These are phyloP conservation scores for Amanita phalloides DNA, from an alignment of 768 basidiomycete species.

Conservation along the genomic window DNA sequence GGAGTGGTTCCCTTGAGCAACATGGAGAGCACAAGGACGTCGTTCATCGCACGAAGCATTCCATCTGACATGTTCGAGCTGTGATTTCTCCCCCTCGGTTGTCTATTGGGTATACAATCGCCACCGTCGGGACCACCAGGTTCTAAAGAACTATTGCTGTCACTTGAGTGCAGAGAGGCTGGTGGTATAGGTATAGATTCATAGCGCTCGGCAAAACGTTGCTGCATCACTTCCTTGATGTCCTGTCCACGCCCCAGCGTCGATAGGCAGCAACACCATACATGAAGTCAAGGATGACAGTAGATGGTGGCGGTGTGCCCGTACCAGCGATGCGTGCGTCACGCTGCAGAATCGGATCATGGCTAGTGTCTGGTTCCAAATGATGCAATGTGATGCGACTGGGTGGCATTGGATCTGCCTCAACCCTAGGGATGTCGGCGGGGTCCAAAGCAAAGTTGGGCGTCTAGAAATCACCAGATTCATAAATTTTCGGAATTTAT, in stretches of 20 bases:
- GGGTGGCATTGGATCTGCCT: too few species aligned
- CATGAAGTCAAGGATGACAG: slow-evolving; percentile 2
- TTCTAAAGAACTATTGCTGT: not conserved
- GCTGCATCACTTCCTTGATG: slow-evolving; percentile 8
- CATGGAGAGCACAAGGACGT: too few species aligned
- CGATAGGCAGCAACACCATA: slow-evolving; percentile 11
- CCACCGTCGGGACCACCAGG: not conserved
- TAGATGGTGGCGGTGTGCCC: not conserved
- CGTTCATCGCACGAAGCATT: not conserved
- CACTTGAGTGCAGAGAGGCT: not conserved
- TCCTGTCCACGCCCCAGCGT: slow-evolving; percentile 8
- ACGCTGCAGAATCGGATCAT: not conserved
- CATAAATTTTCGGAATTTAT: too few species aligned
- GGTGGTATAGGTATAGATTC: not conserved
- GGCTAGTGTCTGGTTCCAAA: not conserved
- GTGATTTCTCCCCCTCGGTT: not conserved
- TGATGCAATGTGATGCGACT: too few species aligned
- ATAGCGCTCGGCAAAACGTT: not conserved
- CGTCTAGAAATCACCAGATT: too few species aligned
- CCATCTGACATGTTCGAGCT: not conserved
- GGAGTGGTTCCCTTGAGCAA: too few species aligned
- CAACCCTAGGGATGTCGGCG: too few species aligned
- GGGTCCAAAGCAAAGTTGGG: too few species aligned
- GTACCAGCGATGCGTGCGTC: too few species aligned
- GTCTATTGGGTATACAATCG: not conserved